Conservation (phyloP, 345 rosid genomes). For the Capsella bursapastoris region DNA sequence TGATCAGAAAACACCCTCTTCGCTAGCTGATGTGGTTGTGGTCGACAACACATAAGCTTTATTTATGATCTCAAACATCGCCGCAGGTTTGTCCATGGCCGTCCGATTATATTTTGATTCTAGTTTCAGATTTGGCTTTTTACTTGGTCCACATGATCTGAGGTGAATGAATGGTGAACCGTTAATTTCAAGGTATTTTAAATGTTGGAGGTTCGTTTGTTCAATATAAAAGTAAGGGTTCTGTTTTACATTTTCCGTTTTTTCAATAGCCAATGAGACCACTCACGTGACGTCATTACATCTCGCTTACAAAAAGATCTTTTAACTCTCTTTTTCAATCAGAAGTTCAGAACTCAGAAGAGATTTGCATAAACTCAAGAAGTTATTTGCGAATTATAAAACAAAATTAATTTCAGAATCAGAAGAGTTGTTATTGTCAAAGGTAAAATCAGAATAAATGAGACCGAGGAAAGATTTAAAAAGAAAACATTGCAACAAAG, state of each 20-base stretch:
- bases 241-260: background rate
- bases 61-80: background rate
- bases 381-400: no score
- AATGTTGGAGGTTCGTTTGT: background rate
- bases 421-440: slow-evolving; percentile 16
- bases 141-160: background rate
- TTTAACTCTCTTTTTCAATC: background rate
- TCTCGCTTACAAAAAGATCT: background rate
- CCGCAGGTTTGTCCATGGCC: background rate
- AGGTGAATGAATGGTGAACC: background rate
- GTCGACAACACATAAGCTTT: background rate
- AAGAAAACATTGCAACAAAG: slow-evolving; percentile 8
- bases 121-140: background rate
- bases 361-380: background rate
- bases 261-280: background rate
- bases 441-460: background rate
- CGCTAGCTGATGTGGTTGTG: background rate
- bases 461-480: background rate
- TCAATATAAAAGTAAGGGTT: background rate
- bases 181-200: background rate
- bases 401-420: background rate
- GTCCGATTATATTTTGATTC: background rate
- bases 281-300: slow-evolving; percentile 11
- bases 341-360: background rate
- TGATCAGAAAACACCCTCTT: background rate